phyloP scores from a whole-genome alignment of 2,329 filamentous ascomycete genomes.

The Aspergillus proliferans region DNA sequence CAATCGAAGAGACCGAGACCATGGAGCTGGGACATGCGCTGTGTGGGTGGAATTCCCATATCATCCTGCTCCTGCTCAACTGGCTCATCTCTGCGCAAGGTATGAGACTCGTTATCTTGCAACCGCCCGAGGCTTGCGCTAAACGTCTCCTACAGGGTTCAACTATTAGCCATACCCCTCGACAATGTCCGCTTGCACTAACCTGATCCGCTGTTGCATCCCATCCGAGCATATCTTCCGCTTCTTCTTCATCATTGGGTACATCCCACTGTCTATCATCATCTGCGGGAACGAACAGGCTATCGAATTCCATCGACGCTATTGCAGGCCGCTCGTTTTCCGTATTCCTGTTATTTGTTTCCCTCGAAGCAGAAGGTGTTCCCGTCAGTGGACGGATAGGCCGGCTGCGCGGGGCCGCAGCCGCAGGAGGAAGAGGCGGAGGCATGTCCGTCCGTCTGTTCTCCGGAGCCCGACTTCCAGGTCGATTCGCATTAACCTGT shows the following conservation, averaged over 20 bases:
- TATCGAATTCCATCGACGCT: constrained; percentile 46
- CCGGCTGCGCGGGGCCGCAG: constrained; percentile 15
- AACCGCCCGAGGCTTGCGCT: constrained; percentile 23
- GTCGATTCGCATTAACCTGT: constrained; percentile 14
- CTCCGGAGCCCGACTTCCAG: constrained; percentile 10
- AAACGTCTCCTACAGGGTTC: constrained; percentile 21
- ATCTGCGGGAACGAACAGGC: constrained; percentile 56
- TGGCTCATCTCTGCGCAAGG: constrained; percentile 10
- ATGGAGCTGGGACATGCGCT: constrained; percentile 42
- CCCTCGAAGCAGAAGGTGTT: constrained; percentile 14
- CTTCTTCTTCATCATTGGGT: constrained; percentile 48
- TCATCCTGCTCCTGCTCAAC: constrained; percentile 18
- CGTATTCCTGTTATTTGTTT: constrained; percentile 14
- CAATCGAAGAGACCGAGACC: constrained; percentile 41
- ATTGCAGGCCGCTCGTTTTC: constrained; percentile 25
- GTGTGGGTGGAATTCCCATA: constrained; percentile 42
- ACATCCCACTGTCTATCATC: constrained; percentile 58
- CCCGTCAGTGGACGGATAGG: constrained; percentile 30
- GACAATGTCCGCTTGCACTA: constrained; percentile 10
- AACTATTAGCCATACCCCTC: constrained; percentile 1
- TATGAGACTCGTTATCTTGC: constrained; percentile 28
- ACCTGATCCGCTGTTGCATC: constrained; percentile 51
- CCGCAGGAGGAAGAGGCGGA: constrained; percentile 12
- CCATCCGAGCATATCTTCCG: constrained; percentile 58
- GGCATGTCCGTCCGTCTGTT: constrained; percentile 16